phyloP scores from a whole-genome alignment of 1,284 basidiomycete genomes.

The Amylostereum chailletii region DNA sequence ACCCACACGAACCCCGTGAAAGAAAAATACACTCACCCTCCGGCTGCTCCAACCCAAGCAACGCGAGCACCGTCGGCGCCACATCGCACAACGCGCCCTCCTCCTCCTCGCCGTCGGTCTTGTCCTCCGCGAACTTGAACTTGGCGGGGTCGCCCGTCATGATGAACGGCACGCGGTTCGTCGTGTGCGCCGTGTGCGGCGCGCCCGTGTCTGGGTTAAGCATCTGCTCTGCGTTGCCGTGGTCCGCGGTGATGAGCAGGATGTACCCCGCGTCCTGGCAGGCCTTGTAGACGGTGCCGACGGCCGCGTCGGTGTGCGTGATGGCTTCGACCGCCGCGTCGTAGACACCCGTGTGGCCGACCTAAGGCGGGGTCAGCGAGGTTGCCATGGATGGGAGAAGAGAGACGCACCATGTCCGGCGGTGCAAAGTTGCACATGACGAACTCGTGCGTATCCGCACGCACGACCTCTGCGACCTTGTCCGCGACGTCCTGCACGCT shows the following conservation, averaged over 20 bases:
- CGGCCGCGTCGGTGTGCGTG: constrained; percentile 75
- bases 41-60: constrained; percentile 59
- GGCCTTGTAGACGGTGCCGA: constrained; percentile 78
- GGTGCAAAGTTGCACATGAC: constrained; percentile 96
- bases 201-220: constrained; percentile 73
- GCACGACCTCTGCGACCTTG: constrained; percentile 81
- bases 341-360: constrained; percentile 84
- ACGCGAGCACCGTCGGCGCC: constrained; percentile 75
- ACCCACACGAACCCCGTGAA: neutral
- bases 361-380: constrained; percentile 26
- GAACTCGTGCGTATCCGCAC: constrained; percentile 65
- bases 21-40: constrained; percentile 33
- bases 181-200: constrained; percentile 81
- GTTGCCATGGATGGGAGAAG: neutral
- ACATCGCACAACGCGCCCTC: constrained; percentile 80
- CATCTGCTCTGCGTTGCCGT: constrained; percentile 93
- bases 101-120: constrained; percentile 47
- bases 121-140: constrained; percentile 37
- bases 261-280: constrained; percentile 81
- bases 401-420: constrained; percentile 73
- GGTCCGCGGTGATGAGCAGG: constrained; percentile 83
- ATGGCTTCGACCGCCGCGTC: constrained; percentile 86
- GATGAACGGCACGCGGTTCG: constrained; percentile 80
- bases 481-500: constrained; percentile 79
- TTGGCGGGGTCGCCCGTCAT: constrained; percentile 53